Evolutionary conservation across 2,329 filamentous ascomycete genomes (phyloP).

Genomic region (Blumeria graminis): DNA sequence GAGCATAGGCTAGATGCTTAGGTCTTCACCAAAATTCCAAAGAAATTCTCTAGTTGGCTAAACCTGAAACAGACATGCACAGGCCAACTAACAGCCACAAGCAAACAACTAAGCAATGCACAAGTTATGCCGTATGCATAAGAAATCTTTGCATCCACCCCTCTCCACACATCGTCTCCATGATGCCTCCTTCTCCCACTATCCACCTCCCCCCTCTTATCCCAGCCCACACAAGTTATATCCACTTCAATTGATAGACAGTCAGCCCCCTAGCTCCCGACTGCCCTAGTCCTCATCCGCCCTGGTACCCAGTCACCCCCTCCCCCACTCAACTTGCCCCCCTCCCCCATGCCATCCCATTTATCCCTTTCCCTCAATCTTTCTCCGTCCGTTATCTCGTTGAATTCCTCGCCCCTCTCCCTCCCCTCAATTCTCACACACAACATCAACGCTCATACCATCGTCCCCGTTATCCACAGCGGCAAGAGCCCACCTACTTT

Average conservation of each 20-base stretch:
- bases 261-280: neutral
- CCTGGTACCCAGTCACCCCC: neutral
- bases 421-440: neutral
- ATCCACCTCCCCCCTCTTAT: neutral
- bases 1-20: too few relatives aligned
- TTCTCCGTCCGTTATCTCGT: neutral
- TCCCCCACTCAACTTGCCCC: neutral
- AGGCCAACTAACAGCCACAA: neutral
- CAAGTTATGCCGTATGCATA: neutral
- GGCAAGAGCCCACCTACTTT: neutral
- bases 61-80: too few relatives aligned
- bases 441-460: neutral
- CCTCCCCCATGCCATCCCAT: neutral
- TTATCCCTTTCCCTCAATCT: neutral
- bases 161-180: neutral
- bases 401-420: neutral
- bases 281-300: neutral
- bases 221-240: neutral
- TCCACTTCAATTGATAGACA: neutral
- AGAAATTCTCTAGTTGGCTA: too few relatives aligned
- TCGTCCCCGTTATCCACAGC: neutral
- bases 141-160: neutral
- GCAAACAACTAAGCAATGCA: neutral
- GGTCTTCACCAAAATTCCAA: too few relatives aligned
- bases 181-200: neutral